phyloP scores from a whole-genome alignment of 176 grass and related monocot species.

The Aechmea fasciata region DNA sequence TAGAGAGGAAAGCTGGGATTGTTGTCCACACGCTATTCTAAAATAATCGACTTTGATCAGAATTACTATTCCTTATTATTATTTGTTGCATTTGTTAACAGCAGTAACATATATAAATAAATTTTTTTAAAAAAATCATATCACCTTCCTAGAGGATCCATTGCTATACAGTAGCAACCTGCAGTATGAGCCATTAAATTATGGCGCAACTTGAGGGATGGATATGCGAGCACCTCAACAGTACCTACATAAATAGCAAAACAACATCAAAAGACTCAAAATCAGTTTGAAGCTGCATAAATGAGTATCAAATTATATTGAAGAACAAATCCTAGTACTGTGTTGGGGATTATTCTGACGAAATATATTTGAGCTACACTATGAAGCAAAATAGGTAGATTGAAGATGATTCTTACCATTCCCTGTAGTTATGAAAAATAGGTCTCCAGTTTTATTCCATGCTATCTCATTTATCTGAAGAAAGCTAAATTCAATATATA shows the following conservation, averaged over 20 bases:
- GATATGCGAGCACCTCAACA: constrained; percentile 77
- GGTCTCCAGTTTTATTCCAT: constrained; percentile 96
- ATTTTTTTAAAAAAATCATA: constrained; percentile 2
- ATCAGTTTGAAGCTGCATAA: background rate
- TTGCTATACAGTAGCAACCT: constrained; percentile 95
- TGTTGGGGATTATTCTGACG: too few species aligned
- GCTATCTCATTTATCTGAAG: constrained; percentile 97
- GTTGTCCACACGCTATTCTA: too few species aligned
- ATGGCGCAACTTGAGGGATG: constrained; percentile 49
- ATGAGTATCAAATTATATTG: too few species aligned
- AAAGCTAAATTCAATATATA: constrained; percentile 20
- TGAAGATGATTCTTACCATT: constrained; percentile 44
- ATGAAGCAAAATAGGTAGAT: constrained; percentile 13
- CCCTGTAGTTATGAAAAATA: constrained; percentile 98
- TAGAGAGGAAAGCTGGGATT: too few species aligned
- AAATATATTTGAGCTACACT: background rate
- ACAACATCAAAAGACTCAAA: background rate
- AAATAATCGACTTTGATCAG: too few species aligned
- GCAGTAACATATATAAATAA: background rate
- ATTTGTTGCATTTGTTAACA: background rate
- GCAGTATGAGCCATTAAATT: constrained; percentile 96
- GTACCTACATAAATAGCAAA: constrained; percentile 48
- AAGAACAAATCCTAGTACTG: too few species aligned
- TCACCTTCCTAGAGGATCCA: constrained; percentile 94
- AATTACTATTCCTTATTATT: too few species aligned